phyloP scores from a whole-genome alignment of 345 rosid genomes.

The Kernera saxatilis region DNA sequence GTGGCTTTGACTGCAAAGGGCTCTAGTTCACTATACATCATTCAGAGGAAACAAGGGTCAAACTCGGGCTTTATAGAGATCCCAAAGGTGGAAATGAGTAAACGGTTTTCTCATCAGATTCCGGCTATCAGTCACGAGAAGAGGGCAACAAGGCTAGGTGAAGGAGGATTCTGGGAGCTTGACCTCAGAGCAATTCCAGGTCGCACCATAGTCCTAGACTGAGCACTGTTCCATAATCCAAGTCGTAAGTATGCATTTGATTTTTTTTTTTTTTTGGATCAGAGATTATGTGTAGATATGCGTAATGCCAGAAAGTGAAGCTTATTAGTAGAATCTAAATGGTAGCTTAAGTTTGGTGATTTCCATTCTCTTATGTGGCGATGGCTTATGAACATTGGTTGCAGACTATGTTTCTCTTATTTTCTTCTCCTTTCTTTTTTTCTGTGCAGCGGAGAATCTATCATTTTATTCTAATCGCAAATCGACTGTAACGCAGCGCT shows the following conservation, averaged over 20 bases:
- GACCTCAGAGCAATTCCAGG: conserved; percentile 45
- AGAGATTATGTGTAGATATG: conserved; percentile 5
- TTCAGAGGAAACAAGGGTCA: conserved; percentile 31
- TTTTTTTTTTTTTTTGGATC: neutral
- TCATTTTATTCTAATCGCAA: neutral
- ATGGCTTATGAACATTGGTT: neutral
- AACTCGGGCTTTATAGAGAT: conserved; percentile 27
- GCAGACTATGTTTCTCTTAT: neutral
- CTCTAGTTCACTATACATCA: conserved; percentile 28
- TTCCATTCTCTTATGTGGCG: neutral
- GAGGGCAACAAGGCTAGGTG: conserved; percentile 16
- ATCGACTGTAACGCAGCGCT: neutral
- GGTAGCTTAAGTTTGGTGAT: neutral
- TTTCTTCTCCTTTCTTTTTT: neutral
- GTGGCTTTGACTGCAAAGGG: conserved; percentile 28
- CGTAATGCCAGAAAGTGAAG: neutral
- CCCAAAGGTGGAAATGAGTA: conserved; percentile 26
- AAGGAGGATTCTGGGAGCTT: conserved; percentile 39
- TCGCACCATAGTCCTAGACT: conserved; percentile 12
- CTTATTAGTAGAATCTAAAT: neutral
- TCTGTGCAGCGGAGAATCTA: neutral
- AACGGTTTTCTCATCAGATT: conserved; percentile 54
- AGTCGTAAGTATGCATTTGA: neutral
- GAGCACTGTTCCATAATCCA: neutral
- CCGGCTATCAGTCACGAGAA: conserved; percentile 33